A percentile compares a stretch with the other conserved stretches of the same genome.
Conservation (phyloP, 768 basidiomycete genomes). For the Trametes elegans region DNA sequence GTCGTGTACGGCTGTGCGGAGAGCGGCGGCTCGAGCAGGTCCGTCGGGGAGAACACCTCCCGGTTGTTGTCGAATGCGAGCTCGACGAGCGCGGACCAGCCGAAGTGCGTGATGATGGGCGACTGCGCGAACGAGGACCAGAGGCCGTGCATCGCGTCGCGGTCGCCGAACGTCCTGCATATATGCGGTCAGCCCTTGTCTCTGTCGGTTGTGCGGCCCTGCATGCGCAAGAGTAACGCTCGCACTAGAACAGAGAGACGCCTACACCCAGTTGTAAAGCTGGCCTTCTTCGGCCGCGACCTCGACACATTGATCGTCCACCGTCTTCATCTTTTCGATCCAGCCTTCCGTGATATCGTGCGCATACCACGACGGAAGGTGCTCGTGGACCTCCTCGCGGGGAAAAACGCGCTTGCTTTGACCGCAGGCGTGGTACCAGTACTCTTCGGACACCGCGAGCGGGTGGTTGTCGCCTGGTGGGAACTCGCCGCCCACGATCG, state of each 20-base stretch:
- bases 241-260: background rate
- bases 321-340: slow-evolving; percentile 33
- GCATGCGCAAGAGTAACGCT: background rate
- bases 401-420: slow-evolving; percentile 30
- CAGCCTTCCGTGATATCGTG: slow-evolving; percentile 37
- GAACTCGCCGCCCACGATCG: slow-evolving; percentile 41
- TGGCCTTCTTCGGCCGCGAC: slow-evolving; percentile 21
- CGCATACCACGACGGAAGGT: slow-evolving; percentile 31
- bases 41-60: slow-evolving; percentile 13
- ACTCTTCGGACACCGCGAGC: slow-evolving; percentile 34
- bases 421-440: slow-evolving; percentile 41
- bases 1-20: background rate
- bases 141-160: slow-evolving; percentile 11
- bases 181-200: no score
- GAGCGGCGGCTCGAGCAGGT: slow-evolving; percentile 12
- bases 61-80: slow-evolving; percentile 25
- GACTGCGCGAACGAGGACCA: slow-evolving; percentile 16
- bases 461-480: slow-evolving; percentile 32
- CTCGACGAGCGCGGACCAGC: slow-evolving; percentile 25
- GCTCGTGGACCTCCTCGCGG: slow-evolving; percentile 20
- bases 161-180: slow-evolving; percentile 16
- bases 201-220: no score
- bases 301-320: slow-evolving; percentile 42
- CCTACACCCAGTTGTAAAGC: slow-evolving; percentile 39
- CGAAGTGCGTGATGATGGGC: slow-evolving; percentile 23